Conservation (phyloP, 768 basidiomycete genomes). For the Lanmaoa pseudosensibilis region DNA sequence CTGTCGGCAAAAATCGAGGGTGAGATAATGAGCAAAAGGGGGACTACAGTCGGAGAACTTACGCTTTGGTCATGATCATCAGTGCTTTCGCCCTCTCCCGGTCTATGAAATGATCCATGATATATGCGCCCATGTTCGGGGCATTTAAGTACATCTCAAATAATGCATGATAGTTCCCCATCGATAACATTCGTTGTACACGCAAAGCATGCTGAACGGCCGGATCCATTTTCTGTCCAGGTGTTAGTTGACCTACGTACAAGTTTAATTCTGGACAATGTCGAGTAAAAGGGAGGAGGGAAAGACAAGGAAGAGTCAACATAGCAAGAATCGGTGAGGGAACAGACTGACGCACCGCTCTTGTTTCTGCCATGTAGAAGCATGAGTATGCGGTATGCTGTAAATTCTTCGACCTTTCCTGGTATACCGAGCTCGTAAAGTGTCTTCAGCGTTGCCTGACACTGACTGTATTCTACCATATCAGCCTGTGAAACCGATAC, state of each 20-base stretch:
- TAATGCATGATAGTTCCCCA: conserved; percentile 92
- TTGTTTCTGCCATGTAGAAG: conserved; percentile 90
- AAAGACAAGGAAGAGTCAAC: not conserved
- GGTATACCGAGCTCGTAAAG: conserved; percentile 93
- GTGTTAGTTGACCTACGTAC: conserved; percentile 96
- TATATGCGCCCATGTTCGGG: conserved; percentile 97
- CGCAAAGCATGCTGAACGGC: conserved; percentile 87
- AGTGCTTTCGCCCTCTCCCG: conserved; percentile 86
- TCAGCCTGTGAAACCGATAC: conserved; percentile 62
- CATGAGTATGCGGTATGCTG: conserved; percentile 97
- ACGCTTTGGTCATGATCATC: conserved; percentile 93
- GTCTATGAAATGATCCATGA: conserved; percentile 98
- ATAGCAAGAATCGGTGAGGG: not conserved
- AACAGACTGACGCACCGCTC: conserved; percentile 63
- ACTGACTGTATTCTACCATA: conserved; percentile 99
- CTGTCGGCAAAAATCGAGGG: conserved; percentile 42
- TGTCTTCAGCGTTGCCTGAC: conserved; percentile 84
- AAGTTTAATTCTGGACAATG: conserved; percentile 79
- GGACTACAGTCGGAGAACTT: conserved; percentile 34
- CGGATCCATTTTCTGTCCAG: conserved; percentile 77
- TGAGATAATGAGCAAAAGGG: not conserved
- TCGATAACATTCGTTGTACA: conserved; percentile 86
- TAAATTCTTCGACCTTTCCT: conserved; percentile 93
- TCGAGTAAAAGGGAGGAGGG: not conserved
- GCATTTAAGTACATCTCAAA: conserved; percentile 82